These are phyloP conservation scores for Sanghuangporus sanghuang DNA, from an alignment of 1,284 basidiomycete genomes.

Conservation along the genomic window DNA sequence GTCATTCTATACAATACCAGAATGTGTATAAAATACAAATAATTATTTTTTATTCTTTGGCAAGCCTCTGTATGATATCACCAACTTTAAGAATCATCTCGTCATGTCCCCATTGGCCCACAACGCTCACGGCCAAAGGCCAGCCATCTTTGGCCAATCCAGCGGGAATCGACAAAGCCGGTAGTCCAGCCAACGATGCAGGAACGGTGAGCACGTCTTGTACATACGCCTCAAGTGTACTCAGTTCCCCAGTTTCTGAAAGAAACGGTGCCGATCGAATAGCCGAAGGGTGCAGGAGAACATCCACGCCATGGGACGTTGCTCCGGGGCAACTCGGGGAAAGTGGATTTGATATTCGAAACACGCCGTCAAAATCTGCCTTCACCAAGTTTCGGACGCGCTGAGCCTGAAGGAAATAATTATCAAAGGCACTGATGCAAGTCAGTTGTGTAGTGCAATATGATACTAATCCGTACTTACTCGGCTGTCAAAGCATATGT, in stretches of 20 bases:
- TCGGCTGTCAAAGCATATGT: slow-evolving; percentile 90
- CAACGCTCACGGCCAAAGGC: slow-evolving; percentile 84
- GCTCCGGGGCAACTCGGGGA: slow-evolving; percentile 14
- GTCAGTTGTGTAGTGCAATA: neutral
- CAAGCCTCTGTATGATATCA: slow-evolving; percentile 1
- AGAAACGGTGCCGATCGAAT: slow-evolving; percentile 74
- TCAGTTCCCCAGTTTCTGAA: slow-evolving; percentile 11
- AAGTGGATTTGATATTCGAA: slow-evolving; percentile 51
- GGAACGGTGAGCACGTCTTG: slow-evolving; percentile 94
- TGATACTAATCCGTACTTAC: slow-evolving; percentile 41
- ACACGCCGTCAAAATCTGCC: slow-evolving; percentile 70
- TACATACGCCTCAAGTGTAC: slow-evolving; percentile 58
- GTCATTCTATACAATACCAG: neutral
- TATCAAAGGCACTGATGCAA: slow-evolving; percentile 79
- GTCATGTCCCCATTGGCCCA: slow-evolving; percentile 90
- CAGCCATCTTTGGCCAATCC: slow-evolving; percentile 53
- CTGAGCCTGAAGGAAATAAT: slow-evolving; percentile 93
- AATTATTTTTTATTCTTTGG: neutral
- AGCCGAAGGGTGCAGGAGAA: slow-evolving; percentile 83
- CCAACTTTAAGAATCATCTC: slow-evolving; percentile 43
- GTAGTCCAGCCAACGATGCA: slow-evolving; percentile 85
- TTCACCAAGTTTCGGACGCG: slow-evolving; percentile 69
- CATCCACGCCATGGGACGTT: slow-evolving; percentile 51
- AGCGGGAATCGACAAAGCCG: slow-evolving; percentile 75
- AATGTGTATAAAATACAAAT: neutral